Percentiles rank a stretch among this genome's conserved stretches.
Conservation (phyloP, 352 stramenopile species). For the Phytopythium delawarense region DNA sequence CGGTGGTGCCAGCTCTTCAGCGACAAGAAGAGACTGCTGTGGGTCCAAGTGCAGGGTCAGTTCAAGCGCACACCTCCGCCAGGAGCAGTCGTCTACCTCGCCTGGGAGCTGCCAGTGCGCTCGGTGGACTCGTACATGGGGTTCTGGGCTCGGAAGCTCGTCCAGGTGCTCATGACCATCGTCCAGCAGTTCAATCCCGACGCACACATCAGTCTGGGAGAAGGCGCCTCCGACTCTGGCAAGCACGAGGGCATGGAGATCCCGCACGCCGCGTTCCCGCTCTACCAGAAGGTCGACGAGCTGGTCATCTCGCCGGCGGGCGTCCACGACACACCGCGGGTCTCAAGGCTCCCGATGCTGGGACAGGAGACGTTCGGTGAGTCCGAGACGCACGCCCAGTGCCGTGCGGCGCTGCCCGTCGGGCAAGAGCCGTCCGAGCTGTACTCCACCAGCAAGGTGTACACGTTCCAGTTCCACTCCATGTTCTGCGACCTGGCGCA, state of each 20-base stretch:
- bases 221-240: background rate
- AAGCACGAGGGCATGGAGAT: slow-evolving; percentile 19
- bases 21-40: slow-evolving; percentile 31
- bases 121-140: slow-evolving; percentile 17
- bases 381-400: slow-evolving; percentile 16
- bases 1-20: slow-evolving; percentile 34
- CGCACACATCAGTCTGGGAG: slow-evolving; percentile 37
- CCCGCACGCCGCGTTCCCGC: slow-evolving; percentile 42
- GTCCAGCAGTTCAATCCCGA: slow-evolving; percentile 31
- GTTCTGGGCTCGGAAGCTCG: slow-evolving; percentile 32
- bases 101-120: slow-evolving; percentile 40
- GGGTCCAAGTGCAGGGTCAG: slow-evolving; percentile 56
- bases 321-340: background rate
- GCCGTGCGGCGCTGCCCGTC: slow-evolving; percentile 11
- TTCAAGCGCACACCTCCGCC: slow-evolving; percentile 41
- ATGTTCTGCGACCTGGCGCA: slow-evolving; percentile 37
- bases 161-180: slow-evolving; percentile 30
- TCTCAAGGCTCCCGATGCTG: slow-evolving; percentile 14
- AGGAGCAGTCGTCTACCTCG: slow-evolving; percentile 37
- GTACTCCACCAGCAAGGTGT: slow-evolving; percentile 34
- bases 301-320: slow-evolving; percentile 26
- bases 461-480: slow-evolving; percentile 61
- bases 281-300: slow-evolving; percentile 49
- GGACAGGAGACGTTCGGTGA: slow-evolving; percentile 37
- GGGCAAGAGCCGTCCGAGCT: slow-evolving; percentile 15